Conservation (phyloP, 768 basidiomycete species). For the Royoungia palumana region DNA sequence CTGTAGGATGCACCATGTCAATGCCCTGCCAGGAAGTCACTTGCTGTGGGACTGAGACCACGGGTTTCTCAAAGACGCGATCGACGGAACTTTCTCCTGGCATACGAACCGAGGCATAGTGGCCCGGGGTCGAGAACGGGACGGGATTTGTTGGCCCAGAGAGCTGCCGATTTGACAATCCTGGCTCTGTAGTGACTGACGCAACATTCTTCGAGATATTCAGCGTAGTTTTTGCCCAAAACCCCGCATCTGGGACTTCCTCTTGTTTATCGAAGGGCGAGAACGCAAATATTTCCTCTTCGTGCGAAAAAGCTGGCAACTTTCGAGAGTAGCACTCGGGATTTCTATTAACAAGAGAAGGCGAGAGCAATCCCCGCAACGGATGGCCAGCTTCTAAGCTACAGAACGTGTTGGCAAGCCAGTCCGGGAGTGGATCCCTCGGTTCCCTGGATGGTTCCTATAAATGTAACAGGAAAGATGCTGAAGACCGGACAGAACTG, state of each 20-base stretch:
- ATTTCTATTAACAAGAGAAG: conserved; percentile 10
- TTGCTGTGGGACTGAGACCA: conserved; percentile 8
- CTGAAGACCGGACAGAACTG: conserved; percentile 10
- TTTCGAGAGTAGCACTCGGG: not conserved
- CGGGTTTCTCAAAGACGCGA: conserved; percentile 1
- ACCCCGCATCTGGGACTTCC: not conserved
- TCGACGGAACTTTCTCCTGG: not conserved
- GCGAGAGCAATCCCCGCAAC: conserved; percentile 31
- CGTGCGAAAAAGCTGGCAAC: conserved; percentile 3
- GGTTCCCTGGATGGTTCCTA: conserved; percentile 19
- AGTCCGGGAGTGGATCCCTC: conserved; percentile 44
- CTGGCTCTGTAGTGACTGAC: not conserved
- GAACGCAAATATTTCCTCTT: conserved; percentile 28
- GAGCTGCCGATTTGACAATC: not conserved
- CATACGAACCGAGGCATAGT: conserved; percentile 12
- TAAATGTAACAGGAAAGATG: conserved; percentile 10
- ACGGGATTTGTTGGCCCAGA: not conserved
- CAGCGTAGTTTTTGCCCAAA: not conserved
- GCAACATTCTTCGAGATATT: not conserved
- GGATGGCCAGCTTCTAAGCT: conserved; percentile 38
- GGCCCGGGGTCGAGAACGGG: conserved; percentile 28
- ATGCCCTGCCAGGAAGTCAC: conserved; percentile 2
- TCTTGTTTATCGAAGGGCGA: conserved; percentile 22
- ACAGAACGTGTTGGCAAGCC: conserved; percentile 54
- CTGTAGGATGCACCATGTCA: conserved; percentile 11